Conservation (phyloP, 768 basidiomycete genomes). For the Leucogyrophana mollusca region DNA sequence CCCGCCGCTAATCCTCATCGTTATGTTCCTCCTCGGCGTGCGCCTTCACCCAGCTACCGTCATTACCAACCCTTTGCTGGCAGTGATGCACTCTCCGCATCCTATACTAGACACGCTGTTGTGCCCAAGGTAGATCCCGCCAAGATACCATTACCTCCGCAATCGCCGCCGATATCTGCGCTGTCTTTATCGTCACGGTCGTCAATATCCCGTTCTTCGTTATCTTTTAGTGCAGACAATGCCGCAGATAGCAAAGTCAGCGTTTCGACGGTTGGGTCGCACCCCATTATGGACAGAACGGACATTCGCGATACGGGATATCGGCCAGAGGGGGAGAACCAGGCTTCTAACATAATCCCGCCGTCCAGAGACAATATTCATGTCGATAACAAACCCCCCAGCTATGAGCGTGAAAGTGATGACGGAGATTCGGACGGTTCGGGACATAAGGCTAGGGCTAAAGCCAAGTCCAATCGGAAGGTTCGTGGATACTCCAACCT, state of each 20-base stretch:
- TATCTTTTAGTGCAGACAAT: conserved; percentile 35
- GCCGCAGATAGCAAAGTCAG: conserved; percentile 38
- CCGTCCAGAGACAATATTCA: neutral
- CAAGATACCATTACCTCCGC: conserved; percentile 59
- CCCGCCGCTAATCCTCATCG: conserved; percentile 63
- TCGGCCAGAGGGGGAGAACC: too few relatives aligned
- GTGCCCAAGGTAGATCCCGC: conserved; percentile 49
- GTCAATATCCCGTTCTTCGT: conserved; percentile 56
- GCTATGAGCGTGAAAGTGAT: conserved; percentile 31
- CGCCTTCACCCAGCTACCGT: conserved; percentile 33
- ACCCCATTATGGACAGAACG: conserved; percentile 37
- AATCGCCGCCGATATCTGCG: conserved; percentile 70
- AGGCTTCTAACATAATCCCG: too few relatives aligned
- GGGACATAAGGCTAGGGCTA: conserved; percentile 59
- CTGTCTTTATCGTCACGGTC: conserved; percentile 80
- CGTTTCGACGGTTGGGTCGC: conserved; percentile 41
- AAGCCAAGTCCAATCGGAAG: conserved; percentile 87
- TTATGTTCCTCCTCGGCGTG: conserved; percentile 37
- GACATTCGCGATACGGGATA: conserved; percentile 18
- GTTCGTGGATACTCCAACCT: conserved; percentile 40
- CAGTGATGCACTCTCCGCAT: conserved; percentile 21
- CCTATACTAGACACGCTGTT: conserved; percentile 12
- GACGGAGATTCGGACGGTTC: conserved; percentile 28
- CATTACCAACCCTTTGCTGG: conserved; percentile 24
- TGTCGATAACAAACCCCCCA: conserved; percentile 12